Conservation (phyloP, 257 asterid species). For the Cynanchum wilfordii region DNA sequence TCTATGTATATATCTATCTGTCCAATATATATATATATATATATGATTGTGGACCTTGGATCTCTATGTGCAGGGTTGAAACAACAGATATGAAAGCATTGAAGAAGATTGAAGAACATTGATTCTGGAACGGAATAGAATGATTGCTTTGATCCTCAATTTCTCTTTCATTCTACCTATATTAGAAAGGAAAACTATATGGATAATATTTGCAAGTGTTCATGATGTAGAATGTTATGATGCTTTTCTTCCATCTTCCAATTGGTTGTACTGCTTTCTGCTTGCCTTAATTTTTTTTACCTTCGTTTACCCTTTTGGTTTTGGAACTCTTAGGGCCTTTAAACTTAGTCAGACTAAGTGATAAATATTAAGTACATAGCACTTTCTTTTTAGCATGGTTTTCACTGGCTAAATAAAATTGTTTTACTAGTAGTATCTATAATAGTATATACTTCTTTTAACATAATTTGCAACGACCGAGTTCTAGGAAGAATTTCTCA, state of each 20-base stretch:
- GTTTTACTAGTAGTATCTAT: no score
- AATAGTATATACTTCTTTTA: no score
- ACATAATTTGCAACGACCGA: no score
- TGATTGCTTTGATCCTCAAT: neutral
- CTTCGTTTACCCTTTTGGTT: no score
- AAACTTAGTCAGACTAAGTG: no score
- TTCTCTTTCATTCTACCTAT: neutral
- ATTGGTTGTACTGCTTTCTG: neutral
- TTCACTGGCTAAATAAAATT: no score
- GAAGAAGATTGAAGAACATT: slow-evolving; percentile 91
- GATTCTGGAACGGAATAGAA: slow-evolving; percentile 12
- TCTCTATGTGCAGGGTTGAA: slow-evolving; percentile 61
- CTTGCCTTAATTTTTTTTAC: neutral
- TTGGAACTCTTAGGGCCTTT: no score
- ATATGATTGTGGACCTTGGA: slow-evolving; percentile 6
- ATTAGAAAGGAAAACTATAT: neutral
- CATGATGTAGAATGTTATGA: neutral
- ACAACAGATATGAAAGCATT: slow-evolving; percentile 96
- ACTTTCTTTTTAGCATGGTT: no score
- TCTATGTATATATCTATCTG: neutral
- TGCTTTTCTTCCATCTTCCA: neutral
- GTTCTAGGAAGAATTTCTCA: no score
- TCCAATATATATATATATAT: no score
- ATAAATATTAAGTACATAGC: no score
- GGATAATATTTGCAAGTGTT: neutral